Base-by-base conservation (phyloP, 169 alveolate species). In the Plasmodium gallinaceum region DNA sequence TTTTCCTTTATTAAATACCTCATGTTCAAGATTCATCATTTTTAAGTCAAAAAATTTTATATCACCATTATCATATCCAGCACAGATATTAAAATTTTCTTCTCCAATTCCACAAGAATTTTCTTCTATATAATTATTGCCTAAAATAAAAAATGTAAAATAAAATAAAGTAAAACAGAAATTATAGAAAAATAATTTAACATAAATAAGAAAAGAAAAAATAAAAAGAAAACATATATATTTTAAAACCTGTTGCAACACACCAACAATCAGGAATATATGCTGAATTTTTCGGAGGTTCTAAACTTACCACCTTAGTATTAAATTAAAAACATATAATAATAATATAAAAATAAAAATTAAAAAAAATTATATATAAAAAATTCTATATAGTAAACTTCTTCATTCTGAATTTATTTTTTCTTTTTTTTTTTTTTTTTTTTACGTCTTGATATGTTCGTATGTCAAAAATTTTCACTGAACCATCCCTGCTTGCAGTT, bases 31-130 rank as follows among this genome's bases (percentile, higher is more conserved):
- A 32, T 22, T 2, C 85, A 83, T 70, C 85, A 58, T 83, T 83
- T 58, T 83, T 45, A 97, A 71, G 80, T 97, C 98, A 91, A 95
- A 97, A 46, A 96, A 88, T 76, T 97, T 97, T 8, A 97, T 91
- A 92, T 97, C 98, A 46, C 98, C 98, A 89, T 97, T 97, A 90
- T 97, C 98, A 92, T 97, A 97, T 9, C 98, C 98, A 37, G 97
- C 96, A 9, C 97, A 97, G 0, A 97, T 54, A 70, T 62, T 83
- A 61, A 73, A 89, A 92, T 91, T 97, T 92, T 93, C 96, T 96
- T 91, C 94, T 93, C 52, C 91, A 64, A 74, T 95, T 93, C 88
- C 95, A 94, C 24, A 93, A 68, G 73, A 5, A n/a, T 83, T 83
- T 68, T 52, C 74, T 32, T 70, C 74, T 39, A 83, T 70, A 69